Percentiles rank a stretch among this genome's conserved stretches.
These are phyloP conservation scores for Penicillium herquei DNA, from an alignment of 495 filamentous ascomycete genomes.

Conservation along the genomic window DNA sequence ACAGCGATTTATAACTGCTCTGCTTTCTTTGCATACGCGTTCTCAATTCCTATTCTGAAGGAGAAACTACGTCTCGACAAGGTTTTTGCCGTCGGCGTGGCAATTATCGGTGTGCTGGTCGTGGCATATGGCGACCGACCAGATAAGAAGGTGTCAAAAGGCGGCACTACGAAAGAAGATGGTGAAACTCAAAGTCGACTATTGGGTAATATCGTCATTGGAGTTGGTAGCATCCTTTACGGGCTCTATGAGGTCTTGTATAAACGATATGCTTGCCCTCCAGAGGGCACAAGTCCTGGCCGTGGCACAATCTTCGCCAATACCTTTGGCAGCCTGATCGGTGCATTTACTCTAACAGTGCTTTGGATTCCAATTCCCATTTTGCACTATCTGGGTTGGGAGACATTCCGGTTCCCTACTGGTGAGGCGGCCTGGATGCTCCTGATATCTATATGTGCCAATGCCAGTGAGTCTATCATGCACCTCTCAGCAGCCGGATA, in stretches of 20 bases:
- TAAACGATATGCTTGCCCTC: slow-evolving; percentile 87
- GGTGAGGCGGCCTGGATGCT: slow-evolving; percentile 78
- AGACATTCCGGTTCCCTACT: slow-evolving; percentile 77
- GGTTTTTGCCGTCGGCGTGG: slow-evolving; percentile 76
- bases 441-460: slow-evolving; percentile 74
- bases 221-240: slow-evolving; percentile 89
- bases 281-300: slow-evolving; percentile 76
- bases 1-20: slow-evolving; percentile 99
- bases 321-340: slow-evolving; percentile 83
- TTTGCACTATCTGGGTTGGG: slow-evolving; percentile 71
- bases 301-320: slow-evolving; percentile 92
- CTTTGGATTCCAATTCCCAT: slow-evolving; percentile 92
- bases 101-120: slow-evolving; percentile 83
- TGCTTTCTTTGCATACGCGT: slow-evolving; percentile 96
- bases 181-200: slow-evolving; percentile 59
- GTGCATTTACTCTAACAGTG: slow-evolving; percentile 75
- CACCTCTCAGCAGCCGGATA: neutral
- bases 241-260: slow-evolving; percentile 97
- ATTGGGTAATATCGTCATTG: slow-evolving; percentile 87
- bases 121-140: slow-evolving; percentile 83
- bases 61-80: slow-evolving; percentile 81
- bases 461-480: slow-evolving; percentile 60
- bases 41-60: slow-evolving; percentile 82
- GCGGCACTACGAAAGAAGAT: slow-evolving; percentile 43
- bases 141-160: slow-evolving; percentile 49